Evolutionary conservation across 768 basidiomycete species (phyloP).

Genomic region (Hygrocybe coccinea): DNA sequence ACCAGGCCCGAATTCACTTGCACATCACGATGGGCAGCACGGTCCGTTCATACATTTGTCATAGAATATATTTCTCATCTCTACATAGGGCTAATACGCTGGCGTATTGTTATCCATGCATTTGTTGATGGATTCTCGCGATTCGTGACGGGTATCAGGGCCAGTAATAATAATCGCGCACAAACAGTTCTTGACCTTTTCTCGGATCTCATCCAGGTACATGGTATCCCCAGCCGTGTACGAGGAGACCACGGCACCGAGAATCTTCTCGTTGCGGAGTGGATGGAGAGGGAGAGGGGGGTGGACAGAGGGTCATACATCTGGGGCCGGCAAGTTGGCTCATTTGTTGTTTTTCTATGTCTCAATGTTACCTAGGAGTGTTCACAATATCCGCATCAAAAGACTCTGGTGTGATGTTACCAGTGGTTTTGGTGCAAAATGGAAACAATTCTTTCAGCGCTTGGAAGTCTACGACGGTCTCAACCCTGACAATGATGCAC

Average conservation of each 20-base stretch:
- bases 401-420: conserved; percentile 38
- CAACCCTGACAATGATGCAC: conserved; percentile 18
- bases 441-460: conserved; percentile 35
- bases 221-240: conserved; percentile 32
- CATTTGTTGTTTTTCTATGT: not conserved
- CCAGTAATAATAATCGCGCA: conserved; percentile 38
- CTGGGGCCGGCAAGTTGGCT: conserved; percentile 28
- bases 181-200: conserved; percentile 38
- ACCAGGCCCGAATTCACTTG: conserved; percentile 33
- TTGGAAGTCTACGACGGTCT: conserved; percentile 31
- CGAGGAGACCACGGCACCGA: conserved; percentile 32
- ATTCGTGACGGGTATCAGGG: conserved; percentile 31
- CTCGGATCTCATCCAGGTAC: conserved; percentile 10
- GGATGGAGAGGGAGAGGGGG: conserved; percentile 25
- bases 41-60: conserved; percentile 22
- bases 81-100: conserved; percentile 30
- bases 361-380: conserved; percentile 24
- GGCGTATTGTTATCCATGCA: conserved; percentile 36
- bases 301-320: conserved; percentile 32
- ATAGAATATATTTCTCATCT: conserved; percentile 20
- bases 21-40: conserved; percentile 38
- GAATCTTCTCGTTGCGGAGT: conserved; percentile 29
- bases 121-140: conserved; percentile 41
- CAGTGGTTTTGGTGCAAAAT: conserved; percentile 30
- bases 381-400: conserved; percentile 40